Evolutionary conservation across 2,329 filamentous ascomycete genomes (phyloP).

Genomic region (Ascochyta koolunga): DNA sequence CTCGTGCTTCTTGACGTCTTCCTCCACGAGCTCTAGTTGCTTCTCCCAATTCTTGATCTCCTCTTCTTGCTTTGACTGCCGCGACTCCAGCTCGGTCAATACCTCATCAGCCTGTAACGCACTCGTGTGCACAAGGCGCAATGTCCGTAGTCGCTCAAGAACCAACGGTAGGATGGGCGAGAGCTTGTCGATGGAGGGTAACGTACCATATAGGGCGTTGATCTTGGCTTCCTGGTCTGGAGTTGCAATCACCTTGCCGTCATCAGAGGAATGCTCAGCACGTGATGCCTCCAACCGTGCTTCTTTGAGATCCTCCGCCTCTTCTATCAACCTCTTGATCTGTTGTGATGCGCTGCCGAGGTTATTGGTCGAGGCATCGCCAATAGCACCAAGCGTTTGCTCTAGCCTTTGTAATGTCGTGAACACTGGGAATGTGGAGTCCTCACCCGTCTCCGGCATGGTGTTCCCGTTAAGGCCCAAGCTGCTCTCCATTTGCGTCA

Average conservation of each 20-base stretch:
- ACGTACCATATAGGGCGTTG: slow-evolving; percentile 85
- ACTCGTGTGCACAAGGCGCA: slow-evolving; percentile 84
- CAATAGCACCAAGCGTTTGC: slow-evolving; percentile 77
- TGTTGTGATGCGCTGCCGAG: slow-evolving; percentile 74
- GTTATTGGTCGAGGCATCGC: slow-evolving; percentile 72
- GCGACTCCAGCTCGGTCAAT: slow-evolving; percentile 75
- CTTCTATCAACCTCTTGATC: slow-evolving; percentile 71
- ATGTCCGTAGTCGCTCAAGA: slow-evolving; percentile 81
- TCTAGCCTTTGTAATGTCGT: slow-evolving; percentile 82
- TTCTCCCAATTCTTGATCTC: slow-evolving; percentile 89
- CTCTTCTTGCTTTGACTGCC: slow-evolving; percentile 79
- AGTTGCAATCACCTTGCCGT: slow-evolving; percentile 46
- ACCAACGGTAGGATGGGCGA: slow-evolving; percentile 84
- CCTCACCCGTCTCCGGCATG: slow-evolving; percentile 64
- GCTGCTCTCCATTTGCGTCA: slow-evolving; percentile 77
- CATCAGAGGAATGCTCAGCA: slow-evolving; percentile 10
- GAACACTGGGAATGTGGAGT: slow-evolving; percentile 68
- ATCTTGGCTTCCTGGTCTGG: slow-evolving; percentile 83
- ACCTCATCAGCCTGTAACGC: slow-evolving; percentile 82
- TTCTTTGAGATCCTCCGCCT: slow-evolving; percentile 75
- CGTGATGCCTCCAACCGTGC: slow-evolving; percentile 37
- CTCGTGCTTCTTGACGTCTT: slow-evolving; percentile 72
- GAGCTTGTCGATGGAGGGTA: slow-evolving; percentile 86
- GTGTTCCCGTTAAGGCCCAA: slow-evolving; percentile 78
- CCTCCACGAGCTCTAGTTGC: slow-evolving; percentile 79